Conservation (phyloP, 805 yeast genomes). For the Grigorovia yakushimaensis region DNA sequence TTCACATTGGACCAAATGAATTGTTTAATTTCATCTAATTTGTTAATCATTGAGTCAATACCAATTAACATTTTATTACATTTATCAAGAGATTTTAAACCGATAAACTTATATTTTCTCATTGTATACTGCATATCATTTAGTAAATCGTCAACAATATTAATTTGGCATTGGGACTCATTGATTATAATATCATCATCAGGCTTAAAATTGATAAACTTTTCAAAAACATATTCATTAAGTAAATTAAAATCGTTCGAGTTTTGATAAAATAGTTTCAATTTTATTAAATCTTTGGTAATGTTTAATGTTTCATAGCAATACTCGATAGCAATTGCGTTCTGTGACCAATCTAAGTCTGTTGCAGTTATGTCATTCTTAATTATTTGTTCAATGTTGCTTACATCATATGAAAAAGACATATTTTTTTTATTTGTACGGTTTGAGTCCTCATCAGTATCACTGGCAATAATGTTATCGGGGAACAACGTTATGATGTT, state of each 20-base stretch:
- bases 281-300: slow-evolving; percentile 20
- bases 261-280: slow-evolving; percentile 15
- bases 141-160: neutral
- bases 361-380: neutral
- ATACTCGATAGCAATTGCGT: slow-evolving; percentile 11
- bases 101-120: slow-evolving; percentile 34
- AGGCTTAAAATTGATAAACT: neutral
- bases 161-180: neutral
- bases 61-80: slow-evolving; percentile 33
- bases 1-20: slow-evolving; percentile 28
- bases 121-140: neutral
- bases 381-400: neutral
- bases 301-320: slow-evolving; percentile 22
- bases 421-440: neutral
- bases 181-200: neutral
- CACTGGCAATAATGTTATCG: neutral
- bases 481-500: slow-evolving; percentile 2
- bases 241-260: slow-evolving; percentile 4
- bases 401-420: neutral
- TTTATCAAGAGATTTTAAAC: slow-evolving; percentile 42
- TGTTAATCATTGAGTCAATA: slow-evolving; percentile 11
- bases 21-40: slow-evolving; percentile 9
- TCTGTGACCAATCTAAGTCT: neutral
- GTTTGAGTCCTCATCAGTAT: neutral
- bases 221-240: neutral